These are phyloP conservation scores for Lepidium africanum DNA, from an alignment of 345 rosid species.

Conservation along the genomic window DNA sequence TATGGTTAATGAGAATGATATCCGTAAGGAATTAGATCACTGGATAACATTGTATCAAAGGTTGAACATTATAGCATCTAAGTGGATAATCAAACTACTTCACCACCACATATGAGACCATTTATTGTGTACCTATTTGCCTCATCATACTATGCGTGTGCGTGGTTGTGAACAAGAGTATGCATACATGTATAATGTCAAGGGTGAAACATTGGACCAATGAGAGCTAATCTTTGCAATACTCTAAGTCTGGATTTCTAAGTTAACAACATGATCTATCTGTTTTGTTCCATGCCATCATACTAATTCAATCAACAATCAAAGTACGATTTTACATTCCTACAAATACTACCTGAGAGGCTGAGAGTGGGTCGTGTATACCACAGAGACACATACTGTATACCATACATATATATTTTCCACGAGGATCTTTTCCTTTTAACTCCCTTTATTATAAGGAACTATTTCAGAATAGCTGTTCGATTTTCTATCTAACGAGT, in stretches of 20 bases:
- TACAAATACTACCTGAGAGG: not conserved
- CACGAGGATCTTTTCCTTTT: not conserved
- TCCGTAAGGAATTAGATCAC: not conserved
- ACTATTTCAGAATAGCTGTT: not conserved
- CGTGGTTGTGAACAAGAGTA: not conserved
- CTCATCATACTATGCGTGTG: too few relatives aligned
- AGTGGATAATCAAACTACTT: not conserved
- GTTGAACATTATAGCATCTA: not conserved
- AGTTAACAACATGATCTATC: not conserved
- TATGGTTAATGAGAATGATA: not conserved
- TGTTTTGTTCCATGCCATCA: not conserved
- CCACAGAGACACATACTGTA: not conserved
- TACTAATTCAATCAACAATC: not conserved
- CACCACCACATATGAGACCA: not conserved
- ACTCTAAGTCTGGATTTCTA: not conserved
- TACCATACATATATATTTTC: not conserved
- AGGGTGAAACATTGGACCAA: not conserved
- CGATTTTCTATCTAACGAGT: not conserved
- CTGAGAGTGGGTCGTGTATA: not conserved
- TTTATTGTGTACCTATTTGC: too few relatives aligned
- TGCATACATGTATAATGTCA: not conserved
- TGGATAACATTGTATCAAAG: not conserved
- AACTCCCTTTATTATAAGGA: too few relatives aligned
- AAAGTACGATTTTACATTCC: too few relatives aligned
- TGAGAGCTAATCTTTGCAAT: not conserved